phyloP scores from a whole-genome alignment of 225 moss, liverwort and hornwort genomes.

The Physcomitrellopsis africana region DNA sequence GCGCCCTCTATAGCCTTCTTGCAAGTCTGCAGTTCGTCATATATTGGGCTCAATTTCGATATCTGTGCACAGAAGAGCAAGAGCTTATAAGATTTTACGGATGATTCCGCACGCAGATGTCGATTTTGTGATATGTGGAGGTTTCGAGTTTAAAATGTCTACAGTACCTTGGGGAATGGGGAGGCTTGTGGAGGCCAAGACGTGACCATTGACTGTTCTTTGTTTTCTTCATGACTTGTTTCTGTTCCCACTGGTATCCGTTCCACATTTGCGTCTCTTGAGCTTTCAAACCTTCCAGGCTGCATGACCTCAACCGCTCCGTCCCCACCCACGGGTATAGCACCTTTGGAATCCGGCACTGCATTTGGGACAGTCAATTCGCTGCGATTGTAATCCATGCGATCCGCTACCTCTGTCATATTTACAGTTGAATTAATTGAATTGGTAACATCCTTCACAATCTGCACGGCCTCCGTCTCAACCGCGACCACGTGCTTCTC shows the following conservation, averaged over 20 bases:
- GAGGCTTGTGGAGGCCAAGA: conserved; percentile 17
- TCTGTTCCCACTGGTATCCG: conserved; percentile 12
- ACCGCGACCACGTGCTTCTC: background rate
- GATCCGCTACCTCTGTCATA: background rate
- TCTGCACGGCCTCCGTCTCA: conserved; percentile 20
- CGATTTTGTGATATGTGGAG: background rate
- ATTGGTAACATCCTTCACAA: background rate
- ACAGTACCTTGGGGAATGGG: conserved; percentile 13
- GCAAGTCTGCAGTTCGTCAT: conserved; percentile 47
- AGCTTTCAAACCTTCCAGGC: conserved; percentile 26
- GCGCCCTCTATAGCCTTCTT: conserved; percentile 41
- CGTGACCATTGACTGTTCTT: conserved; percentile 18
- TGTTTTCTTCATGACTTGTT: conserved; percentile 7
- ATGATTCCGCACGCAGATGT: background rate
- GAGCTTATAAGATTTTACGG: background rate
- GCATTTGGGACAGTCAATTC: conserved; percentile 13
- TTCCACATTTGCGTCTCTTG: conserved; percentile 10
- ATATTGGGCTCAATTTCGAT: conserved; percentile 22
- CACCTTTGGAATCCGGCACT: background rate
- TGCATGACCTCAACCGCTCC: background rate
- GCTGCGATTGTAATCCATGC: background rate
- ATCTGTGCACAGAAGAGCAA: conserved; percentile 30
- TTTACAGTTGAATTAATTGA: background rate
- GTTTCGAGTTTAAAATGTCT: background rate
- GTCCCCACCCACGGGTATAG: background rate